Conservation (phyloP, 2,329 filamentous ascomycete species). For the Drechslerella coelobrocha region DNA sequence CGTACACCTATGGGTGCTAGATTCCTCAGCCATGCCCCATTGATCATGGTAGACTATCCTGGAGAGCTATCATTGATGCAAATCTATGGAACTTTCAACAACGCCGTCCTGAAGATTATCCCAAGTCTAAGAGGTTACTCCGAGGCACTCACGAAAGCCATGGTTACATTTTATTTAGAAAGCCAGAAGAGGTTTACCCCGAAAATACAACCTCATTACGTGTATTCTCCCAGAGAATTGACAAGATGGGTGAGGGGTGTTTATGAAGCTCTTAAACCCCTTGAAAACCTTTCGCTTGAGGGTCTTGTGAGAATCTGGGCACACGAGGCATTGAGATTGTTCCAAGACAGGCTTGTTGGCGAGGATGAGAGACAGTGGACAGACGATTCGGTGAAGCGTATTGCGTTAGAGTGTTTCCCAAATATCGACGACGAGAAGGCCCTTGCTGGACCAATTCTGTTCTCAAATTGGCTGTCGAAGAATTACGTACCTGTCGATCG, state of each 20-base stretch:
- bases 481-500: slow-evolving; percentile 97
- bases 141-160: slow-evolving; percentile 90
- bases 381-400: slow-evolving; percentile 80
- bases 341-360: slow-evolving; percentile 93
- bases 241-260: slow-evolving; percentile 97
- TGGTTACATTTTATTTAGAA: slow-evolving; percentile 95
- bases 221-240: slow-evolving; percentile 98
- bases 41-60: slow-evolving; percentile 99
- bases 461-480: slow-evolving; percentile 99
- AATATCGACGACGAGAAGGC: slow-evolving; percentile 91
- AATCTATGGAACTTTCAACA: slow-evolving; percentile 99
- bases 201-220: slow-evolving; percentile 96
- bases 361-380: slow-evolving; percentile 97
- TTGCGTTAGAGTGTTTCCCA: slow-evolving; percentile 90
- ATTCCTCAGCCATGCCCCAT: slow-evolving; percentile 94
- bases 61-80: slow-evolving; percentile 92
- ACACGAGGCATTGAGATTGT: slow-evolving; percentile 92
- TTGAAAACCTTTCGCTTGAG: slow-evolving; percentile 86
- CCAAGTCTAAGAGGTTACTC: slow-evolving; percentile 93
- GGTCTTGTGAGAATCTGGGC: slow-evolving; percentile 97
- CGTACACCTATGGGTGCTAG: slow-evolving; percentile 91
- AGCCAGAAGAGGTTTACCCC: slow-evolving; percentile 94
- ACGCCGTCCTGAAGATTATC: slow-evolving; percentile 93
- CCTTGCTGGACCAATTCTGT: slow-evolving; percentile 89
- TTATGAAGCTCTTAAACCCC: slow-evolving; percentile 92